These are phyloP conservation scores for Entomophthora muscae DNA, from an alignment of 371 early-diverging fungal species.

Conservation along the genomic window DNA sequence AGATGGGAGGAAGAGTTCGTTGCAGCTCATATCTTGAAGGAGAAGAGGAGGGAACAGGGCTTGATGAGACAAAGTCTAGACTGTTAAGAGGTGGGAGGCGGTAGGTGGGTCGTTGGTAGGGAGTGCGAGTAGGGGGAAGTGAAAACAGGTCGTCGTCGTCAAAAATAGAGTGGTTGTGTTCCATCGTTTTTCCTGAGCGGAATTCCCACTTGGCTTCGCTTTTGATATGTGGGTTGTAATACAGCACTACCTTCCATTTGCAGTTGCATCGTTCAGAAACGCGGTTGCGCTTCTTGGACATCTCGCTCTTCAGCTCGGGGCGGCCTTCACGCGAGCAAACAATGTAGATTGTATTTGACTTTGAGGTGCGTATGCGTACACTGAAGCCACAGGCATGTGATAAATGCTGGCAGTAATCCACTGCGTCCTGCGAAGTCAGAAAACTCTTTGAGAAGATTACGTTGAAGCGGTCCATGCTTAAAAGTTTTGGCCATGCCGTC, in stretches of 20 bases:
- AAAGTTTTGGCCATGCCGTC: too few species aligned
- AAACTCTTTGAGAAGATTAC: constrained; percentile 2
- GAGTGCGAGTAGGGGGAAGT: neutral
- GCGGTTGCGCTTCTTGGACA: neutral
- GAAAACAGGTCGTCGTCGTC: neutral
- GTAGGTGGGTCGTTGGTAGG: too few species aligned
- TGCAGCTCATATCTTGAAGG: too few species aligned
- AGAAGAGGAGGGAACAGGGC: neutral
- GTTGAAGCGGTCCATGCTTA: constrained; percentile 4
- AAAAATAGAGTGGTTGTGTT: constrained; percentile 1
- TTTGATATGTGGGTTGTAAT: neutral
- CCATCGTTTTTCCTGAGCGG: neutral
- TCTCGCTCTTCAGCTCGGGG: neutral
- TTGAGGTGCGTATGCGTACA: constrained; percentile 6
- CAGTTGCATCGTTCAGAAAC: constrained; percentile 1
- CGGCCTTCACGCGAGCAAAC: constrained; percentile 6
- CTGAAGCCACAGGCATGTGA: constrained; percentile 7
- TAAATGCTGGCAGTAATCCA: constrained; percentile 6
- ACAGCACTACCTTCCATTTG: constrained; percentile 8
- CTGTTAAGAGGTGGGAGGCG: neutral
- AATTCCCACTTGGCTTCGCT: neutral
- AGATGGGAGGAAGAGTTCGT: too few species aligned
- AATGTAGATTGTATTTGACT: constrained; percentile 4
- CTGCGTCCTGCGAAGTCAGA: constrained; percentile 7
- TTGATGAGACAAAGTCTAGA: neutral